A percentile compares a stretch with the other conserved stretches of the same genome.
phyloP scores from a whole-genome alignment of 2,329 filamentous ascomycete species.

The Penicillium freii region DNA sequence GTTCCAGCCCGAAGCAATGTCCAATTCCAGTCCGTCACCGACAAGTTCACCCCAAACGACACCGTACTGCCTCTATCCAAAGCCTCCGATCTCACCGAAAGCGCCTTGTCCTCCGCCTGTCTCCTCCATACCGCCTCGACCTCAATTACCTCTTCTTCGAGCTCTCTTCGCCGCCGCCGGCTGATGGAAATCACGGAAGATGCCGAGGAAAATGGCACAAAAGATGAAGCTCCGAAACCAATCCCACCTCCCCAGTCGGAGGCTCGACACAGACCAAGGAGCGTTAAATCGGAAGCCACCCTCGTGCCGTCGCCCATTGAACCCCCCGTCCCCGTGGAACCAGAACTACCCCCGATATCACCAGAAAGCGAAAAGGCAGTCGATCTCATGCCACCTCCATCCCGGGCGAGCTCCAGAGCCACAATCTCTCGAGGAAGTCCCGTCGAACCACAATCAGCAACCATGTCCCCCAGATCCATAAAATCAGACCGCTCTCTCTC shows the following conservation, averaged over 20 bases:
- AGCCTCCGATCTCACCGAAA: conserved; percentile 79
- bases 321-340: not conserved
- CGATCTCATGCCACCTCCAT: conserved; percentile 19
- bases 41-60: conserved; percentile 80
- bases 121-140: conserved; percentile 84
- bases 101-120: conserved; percentile 81
- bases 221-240: conserved; percentile 39
- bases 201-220: conserved; percentile 70
- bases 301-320: conserved; percentile 29
- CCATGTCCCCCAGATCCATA: conserved; percentile 20
- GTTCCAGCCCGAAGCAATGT: conserved; percentile 73
- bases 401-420: conserved; percentile 21
- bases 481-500: conserved; percentile 22
- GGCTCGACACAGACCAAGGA: conserved; percentile 27
- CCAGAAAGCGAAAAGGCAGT: conserved; percentile 14
- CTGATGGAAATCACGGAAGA: conserved; percentile 94
- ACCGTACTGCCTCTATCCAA: conserved; percentile 73
- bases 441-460: conserved; percentile 16
- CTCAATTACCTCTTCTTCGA: conserved; percentile 80
- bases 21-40: conserved; percentile 61
- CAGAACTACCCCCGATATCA: conserved; percentile 10
- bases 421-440: conserved; percentile 18
- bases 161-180: conserved; percentile 71
- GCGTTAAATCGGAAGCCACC: conserved; percentile 37
- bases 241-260: conserved; percentile 21